These are phyloP conservation scores for Sporothrix sp. DNA, from an alignment of 2,329 filamentous ascomycete species.

Conservation along the genomic window DNA sequence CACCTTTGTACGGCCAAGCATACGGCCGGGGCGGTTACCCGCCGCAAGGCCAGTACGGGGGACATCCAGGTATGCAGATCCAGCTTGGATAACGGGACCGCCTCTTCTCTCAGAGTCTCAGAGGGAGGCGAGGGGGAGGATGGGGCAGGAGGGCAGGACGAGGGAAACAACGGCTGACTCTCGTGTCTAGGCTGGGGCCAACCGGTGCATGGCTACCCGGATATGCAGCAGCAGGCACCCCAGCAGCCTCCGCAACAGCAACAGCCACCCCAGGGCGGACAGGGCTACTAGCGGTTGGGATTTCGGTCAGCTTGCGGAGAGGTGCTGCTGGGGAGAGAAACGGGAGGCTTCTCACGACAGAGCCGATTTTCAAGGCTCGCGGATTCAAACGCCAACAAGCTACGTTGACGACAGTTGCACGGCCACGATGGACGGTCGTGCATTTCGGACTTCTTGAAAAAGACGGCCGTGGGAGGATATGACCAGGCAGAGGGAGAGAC, in stretches of 20 bases:
- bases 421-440: constrained; percentile 5
- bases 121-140: background rate
- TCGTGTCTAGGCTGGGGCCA: constrained; percentile 25
- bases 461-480: background rate
- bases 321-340: background rate
- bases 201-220: constrained; percentile 36
- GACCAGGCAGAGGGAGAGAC: background rate
- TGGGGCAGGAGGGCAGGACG: no score
- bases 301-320: background rate
- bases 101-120: no score
- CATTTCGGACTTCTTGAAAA: background rate
- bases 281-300: constrained; percentile 15
- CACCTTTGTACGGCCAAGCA: constrained; percentile 30
- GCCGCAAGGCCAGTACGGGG: constrained; percentile 31
- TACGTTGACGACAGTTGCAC: constrained; percentile 7
- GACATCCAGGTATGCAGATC: constrained; percentile 30
- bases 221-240: constrained; percentile 30
- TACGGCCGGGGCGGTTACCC: constrained; percentile 37
- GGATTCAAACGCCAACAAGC: background rate
- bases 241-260: constrained; percentile 32
- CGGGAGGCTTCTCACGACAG: no score
- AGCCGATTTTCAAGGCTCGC: no score
- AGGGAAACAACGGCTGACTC: no score
- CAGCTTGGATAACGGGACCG: no score
- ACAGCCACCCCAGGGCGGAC: constrained; percentile 30